Conservation (phyloP, 2,329 filamentous ascomycete genomes). For the Botrytis paeoniae region DNA sequence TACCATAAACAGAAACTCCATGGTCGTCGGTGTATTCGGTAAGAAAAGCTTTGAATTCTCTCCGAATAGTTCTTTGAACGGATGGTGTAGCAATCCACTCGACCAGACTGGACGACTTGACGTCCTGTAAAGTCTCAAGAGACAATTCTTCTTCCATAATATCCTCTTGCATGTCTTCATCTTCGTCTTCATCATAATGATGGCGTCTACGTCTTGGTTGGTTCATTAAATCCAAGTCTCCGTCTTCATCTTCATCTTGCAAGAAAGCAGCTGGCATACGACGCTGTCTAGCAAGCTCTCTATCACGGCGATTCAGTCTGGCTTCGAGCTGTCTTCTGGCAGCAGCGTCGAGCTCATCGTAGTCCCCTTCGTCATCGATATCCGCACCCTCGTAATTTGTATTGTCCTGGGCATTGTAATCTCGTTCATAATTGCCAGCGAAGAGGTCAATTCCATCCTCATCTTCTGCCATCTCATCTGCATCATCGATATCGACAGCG, state of each 20-base stretch:
- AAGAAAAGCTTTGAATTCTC: conserved; percentile 96
- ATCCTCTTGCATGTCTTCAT: conserved; percentile 87
- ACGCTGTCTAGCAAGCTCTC: conserved; percentile 64
- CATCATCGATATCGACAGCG: conserved; percentile 70
- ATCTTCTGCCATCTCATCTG: conserved; percentile 79
- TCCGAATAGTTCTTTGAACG: conserved; percentile 88
- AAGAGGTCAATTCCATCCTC: conserved; percentile 79
- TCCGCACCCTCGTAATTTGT: conserved; percentile 69
- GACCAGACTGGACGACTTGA: conserved; percentile 88
- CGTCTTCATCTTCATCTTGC: conserved; percentile 75
- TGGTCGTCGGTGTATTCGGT: conserved; percentile 92
- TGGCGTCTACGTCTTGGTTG: conserved; percentile 83
- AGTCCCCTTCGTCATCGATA: conserved; percentile 76
- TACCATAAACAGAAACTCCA: conserved; percentile 90
- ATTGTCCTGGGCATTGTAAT: conserved; percentile 64
- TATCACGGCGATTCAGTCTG: conserved; percentile 70
- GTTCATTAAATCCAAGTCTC: conserved; percentile 76
- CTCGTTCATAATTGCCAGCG: conserved; percentile 67
- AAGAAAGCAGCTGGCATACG: conserved; percentile 71
- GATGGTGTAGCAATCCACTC: conserved; percentile 92
- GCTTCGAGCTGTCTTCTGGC: conserved; percentile 68
- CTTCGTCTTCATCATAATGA: conserved; percentile 90
- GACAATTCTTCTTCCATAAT: conserved; percentile 96
- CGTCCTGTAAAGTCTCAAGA: conserved; percentile 84
- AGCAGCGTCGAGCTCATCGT: conserved; percentile 64